Evolutionary conservation across 2,329 filamentous ascomycete genomes (phyloP).

Genomic region (Claviceps sp.): DNA sequence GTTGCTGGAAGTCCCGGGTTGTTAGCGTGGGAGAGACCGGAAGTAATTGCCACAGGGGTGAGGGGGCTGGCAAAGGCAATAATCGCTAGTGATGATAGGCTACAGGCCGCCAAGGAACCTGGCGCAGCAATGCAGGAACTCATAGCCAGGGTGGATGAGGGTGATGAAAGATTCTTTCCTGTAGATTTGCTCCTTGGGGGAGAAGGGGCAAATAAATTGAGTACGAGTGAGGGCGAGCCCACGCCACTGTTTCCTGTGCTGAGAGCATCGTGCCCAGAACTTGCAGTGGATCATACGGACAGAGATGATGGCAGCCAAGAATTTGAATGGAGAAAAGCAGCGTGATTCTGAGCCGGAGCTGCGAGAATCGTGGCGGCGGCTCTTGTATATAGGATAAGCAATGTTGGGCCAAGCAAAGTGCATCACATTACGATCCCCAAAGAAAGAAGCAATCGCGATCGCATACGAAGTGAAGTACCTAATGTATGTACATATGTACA

Average conservation of each 20-base stretch:
- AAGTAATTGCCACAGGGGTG: conserved; percentile 29
- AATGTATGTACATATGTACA: too few relatives aligned
- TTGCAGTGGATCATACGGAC: background rate
- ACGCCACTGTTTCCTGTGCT: background rate
- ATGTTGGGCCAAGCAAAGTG: background rate
- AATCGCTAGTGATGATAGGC: conserved; percentile 22
- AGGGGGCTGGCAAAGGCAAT: conserved; percentile 27
- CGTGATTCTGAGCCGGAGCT: background rate
- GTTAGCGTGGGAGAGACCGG: conserved; percentile 34
- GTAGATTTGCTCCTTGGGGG: background rate
- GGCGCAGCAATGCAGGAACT: conserved; percentile 19
- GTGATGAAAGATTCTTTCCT: background rate
- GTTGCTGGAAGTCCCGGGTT: conserved; percentile 27
- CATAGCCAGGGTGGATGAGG: conserved; percentile 18
- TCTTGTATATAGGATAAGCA: background rate
- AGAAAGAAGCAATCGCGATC: too few relatives aligned
- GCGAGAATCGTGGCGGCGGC: background rate
- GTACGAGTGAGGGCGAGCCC: background rate
- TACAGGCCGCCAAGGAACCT: conserved; percentile 16
- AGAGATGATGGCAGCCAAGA: background rate
- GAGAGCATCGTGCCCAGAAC: background rate
- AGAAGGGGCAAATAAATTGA: background rate
- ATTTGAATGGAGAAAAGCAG: background rate
- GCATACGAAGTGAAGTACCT: too few relatives aligned
- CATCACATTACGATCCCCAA: too few relatives aligned